Percentiles rank a stretch among this genome's conserved stretches.
Evolutionary conservation across 805 yeast genomes (phyloP).

Genomic region (Wilhelminamyces savonicus): DNA sequence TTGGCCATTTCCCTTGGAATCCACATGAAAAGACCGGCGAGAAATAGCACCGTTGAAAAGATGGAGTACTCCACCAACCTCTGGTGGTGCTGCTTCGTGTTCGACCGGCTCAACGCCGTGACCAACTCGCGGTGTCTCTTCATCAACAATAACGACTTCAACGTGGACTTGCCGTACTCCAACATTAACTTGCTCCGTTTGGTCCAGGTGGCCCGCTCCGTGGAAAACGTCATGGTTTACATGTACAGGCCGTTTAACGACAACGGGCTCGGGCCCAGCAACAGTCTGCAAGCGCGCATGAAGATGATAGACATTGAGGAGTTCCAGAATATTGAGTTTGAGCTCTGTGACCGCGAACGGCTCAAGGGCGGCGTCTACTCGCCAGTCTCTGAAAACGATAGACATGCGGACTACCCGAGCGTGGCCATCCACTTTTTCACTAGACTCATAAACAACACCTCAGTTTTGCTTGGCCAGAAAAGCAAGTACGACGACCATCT

Average conservation of each 20-base stretch:
- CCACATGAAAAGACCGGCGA: conserved; percentile 14
- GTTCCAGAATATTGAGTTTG: conserved; percentile 20
- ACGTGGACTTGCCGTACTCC: conserved; percentile 20
- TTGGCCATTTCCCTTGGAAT: conserved; percentile 18
- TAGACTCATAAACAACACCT: conserved; percentile 21
- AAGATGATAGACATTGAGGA: conserved; percentile 18
- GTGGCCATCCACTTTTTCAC: conserved; percentile 18
- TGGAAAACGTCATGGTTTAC: conserved; percentile 29
- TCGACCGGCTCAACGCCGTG: conserved; percentile 30
- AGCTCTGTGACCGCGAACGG: conserved; percentile 15
- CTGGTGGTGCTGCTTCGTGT: conserved; percentile 29
- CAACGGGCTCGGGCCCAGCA: conserved; percentile 5
- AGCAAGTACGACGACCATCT: conserved; percentile 16
- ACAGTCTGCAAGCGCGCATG: conserved; percentile 9
- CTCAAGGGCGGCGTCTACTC: neutral
- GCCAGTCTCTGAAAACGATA: neutral
- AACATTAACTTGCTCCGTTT: conserved; percentile 21
- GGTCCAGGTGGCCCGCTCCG: conserved; percentile 19
- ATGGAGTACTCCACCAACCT: conserved; percentile 15
- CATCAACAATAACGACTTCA: conserved; percentile 33
- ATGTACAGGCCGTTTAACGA: conserved; percentile 29
- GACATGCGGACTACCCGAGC: conserved; percentile 8
- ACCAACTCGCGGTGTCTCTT: conserved; percentile 33
- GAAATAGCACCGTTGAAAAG: conserved; percentile 4
- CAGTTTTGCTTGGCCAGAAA: conserved; percentile 21